phyloP scores from a whole-genome alignment of 2,329 filamentous ascomycete species.

The Phialocephala sp. region DNA sequence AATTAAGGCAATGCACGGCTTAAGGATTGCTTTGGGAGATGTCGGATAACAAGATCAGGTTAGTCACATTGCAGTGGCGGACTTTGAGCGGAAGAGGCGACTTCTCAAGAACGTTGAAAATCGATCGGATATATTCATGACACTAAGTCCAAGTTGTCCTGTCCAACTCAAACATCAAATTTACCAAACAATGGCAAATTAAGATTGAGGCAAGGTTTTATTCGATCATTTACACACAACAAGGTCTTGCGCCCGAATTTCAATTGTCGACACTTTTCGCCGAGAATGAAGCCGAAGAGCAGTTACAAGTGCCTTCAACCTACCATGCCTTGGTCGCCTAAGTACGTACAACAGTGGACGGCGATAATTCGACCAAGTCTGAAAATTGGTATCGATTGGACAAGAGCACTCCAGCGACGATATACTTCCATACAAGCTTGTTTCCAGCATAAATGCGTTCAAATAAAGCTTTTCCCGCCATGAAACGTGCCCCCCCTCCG shows the following conservation, averaged over 20 bases:
- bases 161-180: background rate
- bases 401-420: background rate
- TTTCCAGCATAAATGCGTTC: slow-evolving; percentile 6
- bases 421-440: slow-evolving; percentile 5
- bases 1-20: background rate
- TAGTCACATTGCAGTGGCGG: background rate
- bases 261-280: background rate
- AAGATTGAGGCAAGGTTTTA: background rate
- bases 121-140: background rate
- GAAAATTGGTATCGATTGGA: background rate
- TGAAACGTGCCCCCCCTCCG: background rate
- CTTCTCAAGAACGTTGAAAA: background rate
- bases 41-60: background rate
- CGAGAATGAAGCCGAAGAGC: background rate
- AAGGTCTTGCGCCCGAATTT: background rate
- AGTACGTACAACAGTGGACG: background rate
- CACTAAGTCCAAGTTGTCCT: background rate
- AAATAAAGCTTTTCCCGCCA: slow-evolving; percentile 8
- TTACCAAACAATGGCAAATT: slow-evolving; percentile 1
- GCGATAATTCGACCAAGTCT: background rate
- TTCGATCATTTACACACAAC: background rate
- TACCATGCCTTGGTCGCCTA: slow-evolving; percentile 1
- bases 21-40: background rate
- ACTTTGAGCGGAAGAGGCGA: slow-evolving; percentile 1
- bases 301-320: background rate